Conservation (phyloP, 257 asterid genomes). For the Jacaranda copaia region DNA sequence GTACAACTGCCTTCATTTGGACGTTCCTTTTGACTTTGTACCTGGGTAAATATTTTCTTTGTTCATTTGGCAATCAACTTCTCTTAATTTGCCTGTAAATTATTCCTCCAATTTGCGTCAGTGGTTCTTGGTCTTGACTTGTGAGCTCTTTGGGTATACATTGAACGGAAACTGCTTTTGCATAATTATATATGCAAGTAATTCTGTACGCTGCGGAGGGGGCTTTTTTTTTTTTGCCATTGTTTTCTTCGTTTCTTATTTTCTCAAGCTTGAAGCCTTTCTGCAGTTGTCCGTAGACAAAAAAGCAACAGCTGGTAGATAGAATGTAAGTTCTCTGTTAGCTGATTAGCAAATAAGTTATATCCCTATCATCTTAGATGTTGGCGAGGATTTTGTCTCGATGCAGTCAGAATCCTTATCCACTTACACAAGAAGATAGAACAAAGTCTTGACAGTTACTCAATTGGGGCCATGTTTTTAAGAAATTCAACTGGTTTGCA, state of each 20-base stretch:
- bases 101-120: too few relatives aligned
- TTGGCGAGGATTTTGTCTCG: not conserved
- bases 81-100: not conserved
- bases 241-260: not conserved
- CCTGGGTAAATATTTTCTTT: constrained; percentile 2
- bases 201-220: not conserved
- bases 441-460: not conserved
- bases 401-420: not conserved
- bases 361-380: not conserved
- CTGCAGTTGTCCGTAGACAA: not conserved
- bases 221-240: not conserved
- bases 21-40: constrained; percentile 12
- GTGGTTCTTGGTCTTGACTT: constrained; percentile 10
- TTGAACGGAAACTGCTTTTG: too few relatives aligned
- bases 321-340: not conserved
- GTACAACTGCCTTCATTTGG: constrained; percentile 36
- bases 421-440: constrained; percentile 3
- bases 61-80: constrained; percentile 9
- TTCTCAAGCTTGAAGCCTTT: constrained; percentile 4
- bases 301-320: not conserved
- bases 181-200: too few relatives aligned
- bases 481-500: not conserved
- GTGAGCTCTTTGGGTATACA: constrained; percentile 5
- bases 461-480: not conserved
- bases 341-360: constrained; percentile 7